Evolutionary conservation across 176 grass and related monocot species (phyloP).

Genomic region (Oryza glaberrima): DNA sequence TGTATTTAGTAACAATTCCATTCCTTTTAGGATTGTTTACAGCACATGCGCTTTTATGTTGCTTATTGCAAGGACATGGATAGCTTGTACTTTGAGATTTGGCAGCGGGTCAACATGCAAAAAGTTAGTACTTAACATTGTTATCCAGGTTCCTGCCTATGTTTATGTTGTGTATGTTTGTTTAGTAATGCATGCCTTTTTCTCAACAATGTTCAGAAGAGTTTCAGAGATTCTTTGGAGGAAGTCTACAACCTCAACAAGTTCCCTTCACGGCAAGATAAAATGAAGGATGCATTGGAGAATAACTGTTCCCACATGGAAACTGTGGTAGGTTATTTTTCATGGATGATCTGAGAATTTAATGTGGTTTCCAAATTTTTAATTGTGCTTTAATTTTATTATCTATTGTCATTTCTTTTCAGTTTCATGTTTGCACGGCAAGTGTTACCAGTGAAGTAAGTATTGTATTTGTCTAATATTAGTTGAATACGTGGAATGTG

Average conservation of each 20-base stretch:
- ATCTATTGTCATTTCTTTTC: constrained; percentile 6
- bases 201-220: background rate
- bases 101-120: constrained; percentile 26
- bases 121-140: constrained; percentile 11
- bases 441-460: constrained; percentile 29
- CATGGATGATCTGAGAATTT: background rate
- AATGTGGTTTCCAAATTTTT: background rate
- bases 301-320: background rate
- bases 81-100: constrained; percentile 30
- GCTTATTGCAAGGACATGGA: background rate
- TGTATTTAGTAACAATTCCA: constrained; percentile 2
- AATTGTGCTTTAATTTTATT: background rate
- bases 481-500: background rate
- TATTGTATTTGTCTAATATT: background rate
- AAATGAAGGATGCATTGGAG: background rate
- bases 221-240: constrained; percentile 28
- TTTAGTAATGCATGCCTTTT: background rate
- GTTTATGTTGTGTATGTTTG: background rate
- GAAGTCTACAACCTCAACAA: constrained; percentile 14
- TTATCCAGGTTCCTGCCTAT: background rate
- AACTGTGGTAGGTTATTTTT: background rate
- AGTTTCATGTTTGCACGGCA: constrained; percentile 32
- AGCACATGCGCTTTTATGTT: constrained; percentile 11
- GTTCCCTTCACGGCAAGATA: background rate
- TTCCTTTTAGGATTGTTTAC: constrained; percentile 13